These are phyloP conservation scores for Leishmania tarentolae DNA, from an alignment of 208 protist species.

Conservation along the genomic window DNA sequence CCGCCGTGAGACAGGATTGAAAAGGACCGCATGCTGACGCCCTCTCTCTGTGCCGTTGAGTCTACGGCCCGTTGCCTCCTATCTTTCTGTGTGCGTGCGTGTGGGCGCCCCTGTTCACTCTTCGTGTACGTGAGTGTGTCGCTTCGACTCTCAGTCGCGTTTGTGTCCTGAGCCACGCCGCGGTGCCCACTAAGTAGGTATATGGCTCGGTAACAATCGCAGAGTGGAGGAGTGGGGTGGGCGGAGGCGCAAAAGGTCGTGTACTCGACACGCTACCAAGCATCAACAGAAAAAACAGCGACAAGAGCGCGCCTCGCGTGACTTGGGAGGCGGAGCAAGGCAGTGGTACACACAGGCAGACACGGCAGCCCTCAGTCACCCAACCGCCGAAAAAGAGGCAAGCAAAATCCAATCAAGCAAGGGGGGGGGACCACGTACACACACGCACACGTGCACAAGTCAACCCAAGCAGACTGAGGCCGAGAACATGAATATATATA, in stretches of 20 bases:
- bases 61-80: background rate
- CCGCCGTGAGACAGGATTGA: background rate
- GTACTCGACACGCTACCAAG: background rate
- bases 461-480: background rate
- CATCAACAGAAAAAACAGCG: background rate
- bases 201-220: background rate
- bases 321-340: background rate
- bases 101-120: background rate
- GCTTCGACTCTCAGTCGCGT: background rate
- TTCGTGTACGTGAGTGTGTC: background rate
- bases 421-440: background rate
- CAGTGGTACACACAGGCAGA: background rate
- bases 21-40: conserved; percentile 3
- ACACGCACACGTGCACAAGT: too few species aligned
- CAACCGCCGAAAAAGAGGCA: background rate
- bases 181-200: background rate
- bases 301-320: background rate
- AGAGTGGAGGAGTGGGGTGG: background rate
- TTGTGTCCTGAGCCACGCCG: background rate
- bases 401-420: background rate
- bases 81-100: background rate
- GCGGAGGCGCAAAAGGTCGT: too few species aligned
- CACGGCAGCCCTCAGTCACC: background rate
- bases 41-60: background rate
- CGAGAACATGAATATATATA: background rate